Base-by-base conservation (phyloP, 495 filamentous ascomycete species). In the Lasiosphaeria ovina region DNA sequence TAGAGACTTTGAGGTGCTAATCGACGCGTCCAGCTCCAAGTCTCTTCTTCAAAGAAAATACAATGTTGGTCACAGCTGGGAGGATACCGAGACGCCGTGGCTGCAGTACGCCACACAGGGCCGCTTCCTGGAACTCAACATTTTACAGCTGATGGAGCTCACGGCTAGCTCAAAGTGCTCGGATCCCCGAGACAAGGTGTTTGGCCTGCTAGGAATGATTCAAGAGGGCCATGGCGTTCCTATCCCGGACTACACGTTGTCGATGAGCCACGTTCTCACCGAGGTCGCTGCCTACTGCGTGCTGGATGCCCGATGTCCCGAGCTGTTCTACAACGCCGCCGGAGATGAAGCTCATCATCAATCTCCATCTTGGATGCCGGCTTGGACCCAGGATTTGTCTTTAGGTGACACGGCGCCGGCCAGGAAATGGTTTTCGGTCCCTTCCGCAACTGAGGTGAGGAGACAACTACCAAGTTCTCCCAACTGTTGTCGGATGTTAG, bases 101-200 rank as follows among this genome's bases (percentile, higher is more conserved):
- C 11, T 40, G 6, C 6, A 6, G 36, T 40, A 40, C 11, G 6
- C 11, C 6, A 40, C 36, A 11, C 36, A 40, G 11, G 6, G 36
- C 6, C 6, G 11, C 6, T 40, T 40, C 36, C 36, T 6, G 6
- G 36, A 40, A 6, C 36, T 40, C 6, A 11, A 40, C 36, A 40
- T 40, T 11, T 40, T 40, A 11, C 6, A 11, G 11, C 6, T 54
- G 38, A 35, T 55, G 10, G 36, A 14, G 2, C 3, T 36, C 3
- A 61, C 51, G 6, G 45, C 31, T 14, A 6, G 34, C 1, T 61
- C 58, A 14, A 10, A 48, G 7, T 32, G 51, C 3, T 14, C 42
- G 17, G 58, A 61, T 47, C 51, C 42, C 10, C 51, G 52, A 6
- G 58, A 61, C 42, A 55, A 55, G 16, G 7, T 61, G 1, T 61